Conservation (phyloP, 2,329 filamentous ascomycete genomes). For the Ceratocystiopsis minuta region DNA sequence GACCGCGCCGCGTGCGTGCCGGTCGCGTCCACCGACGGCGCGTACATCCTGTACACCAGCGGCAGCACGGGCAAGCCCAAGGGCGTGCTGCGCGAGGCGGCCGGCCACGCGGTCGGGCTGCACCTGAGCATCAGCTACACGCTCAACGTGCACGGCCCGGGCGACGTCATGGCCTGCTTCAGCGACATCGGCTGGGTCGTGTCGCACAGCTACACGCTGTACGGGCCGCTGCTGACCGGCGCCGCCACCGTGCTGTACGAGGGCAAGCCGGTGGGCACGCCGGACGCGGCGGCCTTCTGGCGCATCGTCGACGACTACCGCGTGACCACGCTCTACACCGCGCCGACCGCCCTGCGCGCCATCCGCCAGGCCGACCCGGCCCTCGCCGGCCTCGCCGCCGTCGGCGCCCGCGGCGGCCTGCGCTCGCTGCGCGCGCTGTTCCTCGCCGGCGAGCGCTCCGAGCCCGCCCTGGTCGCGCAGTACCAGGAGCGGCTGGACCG, state of each 20-base stretch:
- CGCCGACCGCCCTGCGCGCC: slow-evolving; percentile 70
- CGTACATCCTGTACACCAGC: slow-evolving; percentile 87
- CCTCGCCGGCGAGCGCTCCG: slow-evolving; percentile 75
- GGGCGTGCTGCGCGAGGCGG: slow-evolving; percentile 65
- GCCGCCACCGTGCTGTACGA: slow-evolving; percentile 80
- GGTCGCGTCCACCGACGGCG: slow-evolving; percentile 54
- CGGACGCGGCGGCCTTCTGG: slow-evolving; percentile 79
- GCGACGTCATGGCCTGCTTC: slow-evolving; percentile 43
- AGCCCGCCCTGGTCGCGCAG: slow-evolving; percentile 66
- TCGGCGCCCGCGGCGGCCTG: slow-evolving; percentile 54
- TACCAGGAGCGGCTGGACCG: slow-evolving; percentile 56
- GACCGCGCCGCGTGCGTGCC: slow-evolving; percentile 59
- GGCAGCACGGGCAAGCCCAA: slow-evolving; percentile 71
- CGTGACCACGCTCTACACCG: slow-evolving; percentile 71
- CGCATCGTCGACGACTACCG: slow-evolving; percentile 68
- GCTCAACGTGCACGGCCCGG: slow-evolving; percentile 66
- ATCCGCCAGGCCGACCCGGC: slow-evolving; percentile 75
- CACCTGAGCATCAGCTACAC: slow-evolving; percentile 67
- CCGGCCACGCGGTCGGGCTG: slow-evolving; percentile 72
- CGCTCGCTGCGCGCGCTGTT: slow-evolving; percentile 57
- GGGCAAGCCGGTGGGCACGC: slow-evolving; percentile 84
- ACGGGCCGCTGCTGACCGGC: slow-evolving; percentile 69
- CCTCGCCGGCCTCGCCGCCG: slow-evolving; percentile 42
- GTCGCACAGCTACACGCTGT: slow-evolving; percentile 63
- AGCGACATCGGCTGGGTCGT: slow-evolving; percentile 84